phyloP scores from a whole-genome alignment of 2,329 filamentous ascomycete genomes.

The Colletotrichum euphorbiae region DNA sequence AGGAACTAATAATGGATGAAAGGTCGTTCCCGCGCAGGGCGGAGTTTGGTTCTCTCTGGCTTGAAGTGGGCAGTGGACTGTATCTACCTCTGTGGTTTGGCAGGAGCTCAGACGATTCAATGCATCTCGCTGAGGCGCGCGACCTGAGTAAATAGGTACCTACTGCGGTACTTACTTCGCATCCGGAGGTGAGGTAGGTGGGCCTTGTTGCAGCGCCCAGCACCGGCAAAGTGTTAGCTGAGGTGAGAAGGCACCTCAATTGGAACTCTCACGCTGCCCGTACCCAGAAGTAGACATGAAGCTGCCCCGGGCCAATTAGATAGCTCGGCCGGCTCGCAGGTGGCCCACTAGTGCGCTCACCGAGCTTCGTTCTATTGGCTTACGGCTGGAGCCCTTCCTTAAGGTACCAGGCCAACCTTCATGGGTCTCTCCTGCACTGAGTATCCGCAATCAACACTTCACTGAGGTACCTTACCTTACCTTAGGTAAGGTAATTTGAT shows the following conservation, averaged over 20 bases:
- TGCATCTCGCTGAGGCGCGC: neutral
- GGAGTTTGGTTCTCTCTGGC: slow-evolving; percentile 24
- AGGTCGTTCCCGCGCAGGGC: slow-evolving; percentile 34
- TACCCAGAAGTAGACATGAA: neutral
- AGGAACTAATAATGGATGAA: slow-evolving; percentile 37
- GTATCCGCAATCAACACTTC: no score
- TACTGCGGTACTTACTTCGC: no score
- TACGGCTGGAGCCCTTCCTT: neutral
- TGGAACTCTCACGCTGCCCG: neutral
- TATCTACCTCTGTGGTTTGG: neutral
- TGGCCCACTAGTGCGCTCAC: slow-evolving; percentile 14
- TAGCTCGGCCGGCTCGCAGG: neutral
- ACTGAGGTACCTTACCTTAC: no score
- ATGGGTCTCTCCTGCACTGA: neutral
- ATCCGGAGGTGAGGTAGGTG: neutral
- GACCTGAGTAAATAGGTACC: neutral
- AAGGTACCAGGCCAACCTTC: slow-evolving; percentile 20
- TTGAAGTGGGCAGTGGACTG: slow-evolving; percentile 12
- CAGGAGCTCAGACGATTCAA: slow-evolving; percentile 26
- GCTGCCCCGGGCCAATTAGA: slow-evolving; percentile 26
- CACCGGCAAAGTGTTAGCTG: no score
- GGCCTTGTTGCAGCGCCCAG: slow-evolving; percentile 26
- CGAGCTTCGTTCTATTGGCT: slow-evolving; percentile 22
- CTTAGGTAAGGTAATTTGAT: neutral
- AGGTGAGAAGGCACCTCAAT: slow-evolving; percentile 7